Evolutionary conservation across 2,329 filamentous ascomycete genomes (phyloP), one percentile per base, ranked within the genome.

Genomic region (Claviceps sp.): DNA sequence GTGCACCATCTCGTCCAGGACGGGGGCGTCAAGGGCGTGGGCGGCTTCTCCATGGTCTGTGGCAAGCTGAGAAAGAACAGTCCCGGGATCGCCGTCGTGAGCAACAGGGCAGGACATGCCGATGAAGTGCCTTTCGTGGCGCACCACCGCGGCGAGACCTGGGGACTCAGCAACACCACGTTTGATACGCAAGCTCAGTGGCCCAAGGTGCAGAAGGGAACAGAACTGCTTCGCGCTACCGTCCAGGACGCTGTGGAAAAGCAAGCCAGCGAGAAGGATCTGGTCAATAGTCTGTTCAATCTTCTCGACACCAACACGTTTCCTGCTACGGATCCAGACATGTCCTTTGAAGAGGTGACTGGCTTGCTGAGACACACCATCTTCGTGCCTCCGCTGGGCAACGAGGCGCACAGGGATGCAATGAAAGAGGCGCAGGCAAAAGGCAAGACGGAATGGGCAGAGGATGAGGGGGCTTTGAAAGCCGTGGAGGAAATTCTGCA

Each of bases 1-100:
- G 76, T 81, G 16, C 61, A 72, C 50, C 67, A 69, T 9, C 68
- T 82, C 58, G 70, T 82, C 48, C 69, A 72, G 42, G 72, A 73
- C 30, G 70, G 70, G 22, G 65, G 76, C 9, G 74, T 81, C 22
- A 76, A 76, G 59, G 79, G 78, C 48, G 78, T 84, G 16, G 82
- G 82, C 6, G 81, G 82, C 0, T 85, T 85, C 61, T 82, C 78
- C 24, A 73, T 85, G 60, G 70, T 84, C n/a, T 83, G 80, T 55
- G 79, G 78, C 8, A 82, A 80, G 59, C 67, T 85, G 58, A 64
- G 68, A 48, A 66, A 64, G 47, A 71, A 69, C 8, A 61, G 74
- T 22, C 69, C 77, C 54, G 16, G 41, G 11, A 26, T 43, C 49
- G 34, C 22, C 41, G 30, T 40, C 34, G 49, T 26, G 20, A 46